Evolutionary conservation across 1,284 basidiomycete genomes (phyloP).

Genomic region (Pseudozyma pruni): DNA sequence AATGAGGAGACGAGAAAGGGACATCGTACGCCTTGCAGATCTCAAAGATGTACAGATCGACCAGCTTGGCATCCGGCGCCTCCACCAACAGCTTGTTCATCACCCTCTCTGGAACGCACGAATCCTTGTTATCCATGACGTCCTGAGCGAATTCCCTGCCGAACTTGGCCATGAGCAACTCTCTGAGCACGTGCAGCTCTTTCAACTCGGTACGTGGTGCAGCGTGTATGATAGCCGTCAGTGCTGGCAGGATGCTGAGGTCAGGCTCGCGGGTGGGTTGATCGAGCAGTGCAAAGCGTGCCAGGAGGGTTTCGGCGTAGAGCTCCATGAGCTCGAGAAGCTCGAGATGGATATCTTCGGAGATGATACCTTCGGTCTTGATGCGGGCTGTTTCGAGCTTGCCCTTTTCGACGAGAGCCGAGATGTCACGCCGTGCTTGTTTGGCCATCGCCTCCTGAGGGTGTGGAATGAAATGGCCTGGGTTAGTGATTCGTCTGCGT

Average conservation of each 20-base stretch:
- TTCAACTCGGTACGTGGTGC: constrained; percentile 78
- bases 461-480: not conserved
- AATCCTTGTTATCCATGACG: constrained; percentile 83
- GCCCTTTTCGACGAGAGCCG: constrained; percentile 79
- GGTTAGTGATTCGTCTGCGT: constrained; percentile 11
- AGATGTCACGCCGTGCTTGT: constrained; percentile 80
- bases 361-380: constrained; percentile 83
- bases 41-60: constrained; percentile 72
- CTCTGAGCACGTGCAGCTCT: constrained; percentile 90
- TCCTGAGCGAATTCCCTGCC: constrained; percentile 82
- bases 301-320: constrained; percentile 90
- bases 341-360: constrained; percentile 74
- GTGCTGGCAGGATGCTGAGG: constrained; percentile 78
- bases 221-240: constrained; percentile 84
- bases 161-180: constrained; percentile 93
- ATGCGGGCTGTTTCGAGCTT: constrained; percentile 84
- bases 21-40: constrained; percentile 63
- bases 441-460: constrained; percentile 87
- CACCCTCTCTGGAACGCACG: constrained; percentile 82
- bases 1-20: constrained; percentile 35
- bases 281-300: constrained; percentile 90
- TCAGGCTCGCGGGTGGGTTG: constrained; percentile 83
- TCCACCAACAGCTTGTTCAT: constrained; percentile 77
- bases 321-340: constrained; percentile 87
- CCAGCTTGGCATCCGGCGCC: constrained; percentile 79